phyloP scores from a whole-genome alignment of 2,329 filamentous ascomycete genomes.

The Talaromyces sp. region DNA sequence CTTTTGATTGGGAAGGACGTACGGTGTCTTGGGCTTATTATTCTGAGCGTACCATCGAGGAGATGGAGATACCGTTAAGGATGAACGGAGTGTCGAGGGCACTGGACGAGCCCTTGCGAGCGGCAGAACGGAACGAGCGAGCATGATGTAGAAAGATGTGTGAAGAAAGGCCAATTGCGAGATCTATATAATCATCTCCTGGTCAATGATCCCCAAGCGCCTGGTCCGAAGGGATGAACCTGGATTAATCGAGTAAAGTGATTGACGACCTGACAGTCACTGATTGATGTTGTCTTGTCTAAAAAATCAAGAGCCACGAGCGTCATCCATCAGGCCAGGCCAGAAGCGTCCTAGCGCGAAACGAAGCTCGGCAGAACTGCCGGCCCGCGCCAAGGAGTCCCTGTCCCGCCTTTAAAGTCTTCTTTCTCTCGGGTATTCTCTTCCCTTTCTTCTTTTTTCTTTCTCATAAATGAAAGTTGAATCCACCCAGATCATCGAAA shows the following conservation, averaged over 20 bases:
- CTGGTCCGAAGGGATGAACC: not conserved
- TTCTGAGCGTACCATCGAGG: constrained; percentile 40
- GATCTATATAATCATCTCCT: constrained; percentile 14
- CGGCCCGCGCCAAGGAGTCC: constrained; percentile 23
- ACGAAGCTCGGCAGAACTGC: constrained; percentile 21
- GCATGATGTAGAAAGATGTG: constrained; percentile 33
- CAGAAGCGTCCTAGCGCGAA: not conserved
- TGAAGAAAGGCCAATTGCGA: constrained; percentile 20
- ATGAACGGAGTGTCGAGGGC: constrained; percentile 34
- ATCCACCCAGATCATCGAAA: constrained; percentile 48
- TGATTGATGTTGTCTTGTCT: not conserved
- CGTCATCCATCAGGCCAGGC: constrained; percentile 12
- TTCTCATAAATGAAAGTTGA: constrained; percentile 54
- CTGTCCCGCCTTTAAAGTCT: constrained; percentile 18
- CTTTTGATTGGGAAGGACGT: constrained; percentile 32
- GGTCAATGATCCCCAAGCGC: not conserved
- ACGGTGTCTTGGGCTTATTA: constrained; percentile 33
- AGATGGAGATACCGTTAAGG: constrained; percentile 30
- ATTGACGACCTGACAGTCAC: not conserved
- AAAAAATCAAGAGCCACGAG: constrained; percentile 15
- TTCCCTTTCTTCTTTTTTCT: constrained; percentile 38
- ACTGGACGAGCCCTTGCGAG: constrained; percentile 42
- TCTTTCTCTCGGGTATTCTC: constrained; percentile 7
- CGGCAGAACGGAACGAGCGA: constrained; percentile 45
- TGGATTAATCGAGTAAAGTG: not conserved